Conservation (phyloP, 306 rosid genomes). For the Luffa acutangula region DNA sequence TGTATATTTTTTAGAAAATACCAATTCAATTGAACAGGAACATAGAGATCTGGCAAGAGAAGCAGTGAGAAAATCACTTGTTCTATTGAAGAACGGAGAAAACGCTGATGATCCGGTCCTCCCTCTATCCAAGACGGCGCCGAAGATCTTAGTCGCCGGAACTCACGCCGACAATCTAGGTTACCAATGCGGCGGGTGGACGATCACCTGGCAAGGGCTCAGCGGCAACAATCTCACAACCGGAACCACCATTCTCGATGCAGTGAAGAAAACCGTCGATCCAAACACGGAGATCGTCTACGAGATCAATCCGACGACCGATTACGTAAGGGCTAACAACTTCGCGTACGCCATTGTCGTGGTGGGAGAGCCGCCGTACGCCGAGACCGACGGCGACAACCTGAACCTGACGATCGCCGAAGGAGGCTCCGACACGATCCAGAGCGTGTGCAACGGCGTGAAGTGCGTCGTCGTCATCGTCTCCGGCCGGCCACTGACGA, state of each 20-base stretch:
- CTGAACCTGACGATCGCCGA: background rate
- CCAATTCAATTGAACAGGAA: conserved; percentile 1
- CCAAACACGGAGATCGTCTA: conserved; percentile 2
- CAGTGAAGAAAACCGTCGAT: background rate
- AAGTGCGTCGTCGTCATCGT: background rate
- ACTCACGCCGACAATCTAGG: conserved; percentile 11
- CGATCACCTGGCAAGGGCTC: conserved; percentile 9
- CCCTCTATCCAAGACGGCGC: conserved; percentile 3
- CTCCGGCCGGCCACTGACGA: conserved; percentile 2
- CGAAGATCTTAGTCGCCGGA: conserved; percentile 12
- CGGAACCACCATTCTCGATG: conserved; percentile 13
- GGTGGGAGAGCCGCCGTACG: conserved; percentile 6
- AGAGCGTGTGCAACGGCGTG: background rate
- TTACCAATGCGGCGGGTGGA: conserved; percentile 13
- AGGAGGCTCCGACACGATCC: background rate
- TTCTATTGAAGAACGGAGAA: conserved; percentile 8
- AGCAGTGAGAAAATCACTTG: conserved; percentile 18
- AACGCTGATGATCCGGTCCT: background rate
- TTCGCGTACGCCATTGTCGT: conserved; percentile 3
- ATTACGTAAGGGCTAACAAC: conserved; percentile 6
- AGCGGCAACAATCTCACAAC: conserved; percentile 10
- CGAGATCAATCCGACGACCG: background rate
- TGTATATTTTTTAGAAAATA: background rate
- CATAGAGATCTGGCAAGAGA: conserved; percentile 14
- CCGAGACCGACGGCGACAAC: conserved; percentile 3